phyloP scores from a whole-genome alignment of 805 yeast species.

The Ogataea nonfermentans region DNA sequence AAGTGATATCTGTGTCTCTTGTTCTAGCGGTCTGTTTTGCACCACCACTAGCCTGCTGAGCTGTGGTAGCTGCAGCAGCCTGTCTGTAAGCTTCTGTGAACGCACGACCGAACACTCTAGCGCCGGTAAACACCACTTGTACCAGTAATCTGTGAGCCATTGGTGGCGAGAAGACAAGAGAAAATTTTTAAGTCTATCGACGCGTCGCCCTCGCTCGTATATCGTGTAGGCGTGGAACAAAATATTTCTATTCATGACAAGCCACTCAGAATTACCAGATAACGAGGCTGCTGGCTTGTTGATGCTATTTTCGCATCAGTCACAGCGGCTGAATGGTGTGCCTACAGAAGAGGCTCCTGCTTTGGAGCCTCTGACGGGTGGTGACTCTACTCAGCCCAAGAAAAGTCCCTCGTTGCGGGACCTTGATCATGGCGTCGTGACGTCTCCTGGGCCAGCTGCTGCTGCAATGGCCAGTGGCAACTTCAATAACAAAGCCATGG shows the following conservation, averaged over 20 bases:
- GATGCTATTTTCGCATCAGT: slow-evolving; percentile 38
- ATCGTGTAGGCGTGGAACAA: slow-evolving; percentile 1
- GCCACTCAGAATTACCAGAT: slow-evolving; percentile 27
- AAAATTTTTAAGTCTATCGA: slow-evolving; percentile 8
- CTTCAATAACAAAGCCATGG: slow-evolving; percentile 51
- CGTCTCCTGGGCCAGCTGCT: slow-evolving; percentile 40
- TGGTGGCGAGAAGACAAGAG: background rate
- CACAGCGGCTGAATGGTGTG: slow-evolving; percentile 14
- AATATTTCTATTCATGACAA: slow-evolving; percentile 7
- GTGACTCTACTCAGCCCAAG: slow-evolving; percentile 4
- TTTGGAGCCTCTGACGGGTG: slow-evolving; percentile 5
- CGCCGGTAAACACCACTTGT: slow-evolving; percentile 90
- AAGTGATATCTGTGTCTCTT: slow-evolving; percentile 72
- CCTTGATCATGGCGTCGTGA: slow-evolving; percentile 25
- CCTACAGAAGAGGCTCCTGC: background rate
- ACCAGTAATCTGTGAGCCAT: slow-evolving; percentile 90
- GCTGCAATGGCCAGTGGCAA: slow-evolving; percentile 35
- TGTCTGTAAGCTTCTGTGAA: slow-evolving; percentile 96
- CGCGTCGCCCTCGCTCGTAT: slow-evolving; percentile 8
- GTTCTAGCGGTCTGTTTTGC: slow-evolving; percentile 40
- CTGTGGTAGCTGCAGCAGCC: slow-evolving; percentile 91
- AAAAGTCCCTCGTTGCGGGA: slow-evolving; percentile 22
- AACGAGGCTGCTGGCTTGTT: slow-evolving; percentile 40
- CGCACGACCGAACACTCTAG: slow-evolving; percentile 93
- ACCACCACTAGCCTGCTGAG: slow-evolving; percentile 43